phyloP scores from a whole-genome alignment of 768 basidiomycete species.

The Gloeophyllum trabeum region DNA sequence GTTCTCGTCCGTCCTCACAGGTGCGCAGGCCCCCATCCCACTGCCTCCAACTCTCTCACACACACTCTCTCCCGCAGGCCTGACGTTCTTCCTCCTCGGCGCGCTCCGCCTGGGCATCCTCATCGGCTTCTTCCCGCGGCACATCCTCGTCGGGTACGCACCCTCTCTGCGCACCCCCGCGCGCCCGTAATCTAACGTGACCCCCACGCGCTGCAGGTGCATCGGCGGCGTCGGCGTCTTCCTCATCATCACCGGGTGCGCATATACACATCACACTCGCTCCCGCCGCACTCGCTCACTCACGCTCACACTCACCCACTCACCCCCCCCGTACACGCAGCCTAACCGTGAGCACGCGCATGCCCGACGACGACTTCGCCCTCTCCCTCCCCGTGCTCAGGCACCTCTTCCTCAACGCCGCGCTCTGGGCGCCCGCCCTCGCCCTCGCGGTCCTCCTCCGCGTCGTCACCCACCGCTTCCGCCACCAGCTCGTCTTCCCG shows the following conservation, averaged over 20 bases:
- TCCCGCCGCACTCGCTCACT: neutral
- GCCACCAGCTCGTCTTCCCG: slow-evolving; percentile 90
- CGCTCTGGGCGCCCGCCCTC: slow-evolving; percentile 75
- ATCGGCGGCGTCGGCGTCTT: slow-evolving; percentile 97
- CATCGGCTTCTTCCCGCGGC: slow-evolving; percentile 92
- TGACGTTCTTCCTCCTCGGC: slow-evolving; percentile 83
- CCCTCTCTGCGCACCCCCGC: neutral
- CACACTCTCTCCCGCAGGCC: slow-evolving; percentile 28
- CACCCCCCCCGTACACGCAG: slow-evolving; percentile 21
- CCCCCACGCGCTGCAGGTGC: slow-evolving; percentile 29
- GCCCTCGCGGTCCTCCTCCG: slow-evolving; percentile 67
- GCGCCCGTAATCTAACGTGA: neutral
- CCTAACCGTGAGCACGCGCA: slow-evolving; percentile 73
- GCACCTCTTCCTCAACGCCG: slow-evolving; percentile 55
- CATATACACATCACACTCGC: neutral
- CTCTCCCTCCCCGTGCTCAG: slow-evolving; percentile 55
- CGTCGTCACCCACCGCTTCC: slow-evolving; percentile 65
- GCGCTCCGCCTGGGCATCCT: slow-evolving; percentile 72
- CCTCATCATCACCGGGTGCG: slow-evolving; percentile 79
- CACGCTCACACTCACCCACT: neutral
- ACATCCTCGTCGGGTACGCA: slow-evolving; percentile 86
- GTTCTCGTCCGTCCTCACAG: slow-evolving; percentile 80
- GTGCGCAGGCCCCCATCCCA: no score
- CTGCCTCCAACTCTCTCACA: no score
- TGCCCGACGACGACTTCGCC: slow-evolving; percentile 69